A percentile compares a stretch with the other conserved stretches of the same genome.
Evolutionary conservation across 805 yeast genomes (phyloP).

Genomic region (Dipodascopsis uninucleata): DNA sequence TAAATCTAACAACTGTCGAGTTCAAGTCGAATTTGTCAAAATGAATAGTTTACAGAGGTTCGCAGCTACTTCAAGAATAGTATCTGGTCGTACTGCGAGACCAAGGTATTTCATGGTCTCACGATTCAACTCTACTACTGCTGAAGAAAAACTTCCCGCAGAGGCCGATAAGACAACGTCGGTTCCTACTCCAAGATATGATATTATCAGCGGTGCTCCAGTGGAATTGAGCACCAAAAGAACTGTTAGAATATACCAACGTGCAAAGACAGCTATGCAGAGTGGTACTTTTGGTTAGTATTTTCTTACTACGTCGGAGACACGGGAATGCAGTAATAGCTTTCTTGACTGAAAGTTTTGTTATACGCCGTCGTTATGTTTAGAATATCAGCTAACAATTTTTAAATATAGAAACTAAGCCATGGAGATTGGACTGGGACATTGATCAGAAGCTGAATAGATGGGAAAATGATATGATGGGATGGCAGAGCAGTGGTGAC

Average conservation of each 20-base stretch:
- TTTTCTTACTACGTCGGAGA: neutral
- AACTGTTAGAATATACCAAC: constrained; percentile 71
- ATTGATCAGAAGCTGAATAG: constrained; percentile 69
- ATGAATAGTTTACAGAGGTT: too few species aligned
- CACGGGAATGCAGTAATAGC: too few species aligned
- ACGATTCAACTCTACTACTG: constrained; percentile 17
- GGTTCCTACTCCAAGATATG: constrained; percentile 42
- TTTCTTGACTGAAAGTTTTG: too few species aligned
- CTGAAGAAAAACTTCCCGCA: constrained; percentile 16
- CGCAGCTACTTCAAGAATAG: too few species aligned
- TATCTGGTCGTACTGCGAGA: too few species aligned
- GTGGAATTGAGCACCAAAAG: constrained; percentile 55
- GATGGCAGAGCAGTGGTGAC: constrained; percentile 76
- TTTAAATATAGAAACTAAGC: constrained; percentile 32
- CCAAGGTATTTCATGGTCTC: too few species aligned
- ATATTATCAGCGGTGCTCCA: constrained; percentile 75
- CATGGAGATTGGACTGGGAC: constrained; percentile 85
- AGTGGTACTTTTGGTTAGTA: constrained; percentile 47
- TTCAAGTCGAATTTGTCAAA: too few species aligned
- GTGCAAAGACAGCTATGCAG: constrained; percentile 78
- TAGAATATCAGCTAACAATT: neutral
- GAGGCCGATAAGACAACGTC: constrained; percentile 29
- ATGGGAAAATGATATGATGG: constrained; percentile 88
- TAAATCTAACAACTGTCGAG: too few species aligned
- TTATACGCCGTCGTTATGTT: neutral